Base-by-base conservation (phyloP, 768 basidiomycete genomes). In the Lactarius hatsudake region DNA sequence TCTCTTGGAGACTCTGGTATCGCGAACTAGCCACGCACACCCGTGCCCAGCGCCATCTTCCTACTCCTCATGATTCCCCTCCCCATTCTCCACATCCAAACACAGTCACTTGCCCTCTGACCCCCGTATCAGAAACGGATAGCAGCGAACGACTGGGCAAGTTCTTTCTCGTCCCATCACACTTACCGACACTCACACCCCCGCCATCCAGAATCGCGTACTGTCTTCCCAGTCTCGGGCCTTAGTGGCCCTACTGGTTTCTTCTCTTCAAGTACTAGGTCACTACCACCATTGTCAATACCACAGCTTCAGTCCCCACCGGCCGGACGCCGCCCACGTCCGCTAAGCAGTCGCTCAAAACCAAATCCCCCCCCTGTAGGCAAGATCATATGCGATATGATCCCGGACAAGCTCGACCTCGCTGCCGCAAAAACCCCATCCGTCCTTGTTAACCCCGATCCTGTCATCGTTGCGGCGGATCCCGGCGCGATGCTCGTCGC, bases 1-100 rank as follows among this genome's bases (percentile, higher is more conserved):
- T 95, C 62, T 87, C 90, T 3, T 96, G 93, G 93, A 81, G 93
- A 61, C 79, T 95, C 9, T 91, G 91, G 89, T 85, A 89, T 74
- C 83, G 86, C 69, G 85, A 90, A 68, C 79, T 89, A 73, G 75
- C 81, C 61, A 74, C 78, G 36, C 69, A 77, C 34, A 72, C 75
- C 81, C 61, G 74, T 78, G 40, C 69, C 76, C 34, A 78, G 78
- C 40, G 15, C 73, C n/a, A 74, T 32, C 75, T 71, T 15, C 74
- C 76, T 1, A 67, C 74, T 48, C 75, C 76, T 15, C 73, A 76
- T 45, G 48, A 51, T 26, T 72, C 74, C 20, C 38, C 69, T 28
- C 73, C 73, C 0, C 74, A 74, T n/a, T 70, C 73, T 17, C 72
- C 72, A 68, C 71, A 45, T 6, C 23, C 43, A 40, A 40, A 36